Evolutionary conservation across 2,329 filamentous ascomycete species (phyloP).

Genomic region (Madurella fahalii): DNA sequence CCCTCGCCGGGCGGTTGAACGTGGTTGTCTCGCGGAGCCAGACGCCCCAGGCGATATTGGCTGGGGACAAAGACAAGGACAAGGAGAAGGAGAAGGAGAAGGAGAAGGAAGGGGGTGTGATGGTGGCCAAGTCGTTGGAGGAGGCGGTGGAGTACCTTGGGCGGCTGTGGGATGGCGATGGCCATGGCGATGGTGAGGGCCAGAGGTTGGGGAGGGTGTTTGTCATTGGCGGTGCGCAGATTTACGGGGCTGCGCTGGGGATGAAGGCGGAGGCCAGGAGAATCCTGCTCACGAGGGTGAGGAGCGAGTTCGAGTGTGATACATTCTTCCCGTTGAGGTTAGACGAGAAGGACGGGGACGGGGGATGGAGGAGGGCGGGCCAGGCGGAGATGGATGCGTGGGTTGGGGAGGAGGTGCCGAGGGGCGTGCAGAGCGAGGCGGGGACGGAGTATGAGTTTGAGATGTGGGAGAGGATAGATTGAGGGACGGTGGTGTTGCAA

Average conservation of each 20-base stretch:
- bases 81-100: constrained; percentile 40
- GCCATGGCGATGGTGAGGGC: constrained; percentile 11
- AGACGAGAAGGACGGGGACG: constrained; percentile 32
- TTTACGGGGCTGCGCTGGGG: constrained; percentile 70
- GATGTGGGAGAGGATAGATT: constrained; percentile 61
- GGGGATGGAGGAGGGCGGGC: constrained; percentile 52
- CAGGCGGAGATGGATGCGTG: constrained; percentile 56
- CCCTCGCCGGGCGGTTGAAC: constrained; percentile 75
- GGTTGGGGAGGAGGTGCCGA: constrained; percentile 60
- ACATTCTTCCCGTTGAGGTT: constrained; percentile 65
- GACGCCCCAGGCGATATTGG: constrained; percentile 8
- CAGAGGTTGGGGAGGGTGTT: constrained; percentile 58
- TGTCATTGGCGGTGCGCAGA: constrained; percentile 84
- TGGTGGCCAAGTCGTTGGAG: constrained; percentile 57
- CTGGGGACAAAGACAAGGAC: constrained; percentile 2
- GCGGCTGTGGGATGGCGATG: constrained; percentile 18
- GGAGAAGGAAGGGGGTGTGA: constrained; percentile 48
- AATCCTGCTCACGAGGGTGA: constrained; percentile 67
- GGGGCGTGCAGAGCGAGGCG: constrained; percentile 57
- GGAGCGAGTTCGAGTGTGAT: constrained; percentile 70
- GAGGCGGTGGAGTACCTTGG: constrained; percentile 50
- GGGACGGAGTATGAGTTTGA: constrained; percentile 66
- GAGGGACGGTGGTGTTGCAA: neutral
- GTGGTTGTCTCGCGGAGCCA: constrained; percentile 66
- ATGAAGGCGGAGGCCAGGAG: constrained; percentile 50